Conservation (phyloP, 352 stramenopile species). For the Pythium dissotocum region DNA sequence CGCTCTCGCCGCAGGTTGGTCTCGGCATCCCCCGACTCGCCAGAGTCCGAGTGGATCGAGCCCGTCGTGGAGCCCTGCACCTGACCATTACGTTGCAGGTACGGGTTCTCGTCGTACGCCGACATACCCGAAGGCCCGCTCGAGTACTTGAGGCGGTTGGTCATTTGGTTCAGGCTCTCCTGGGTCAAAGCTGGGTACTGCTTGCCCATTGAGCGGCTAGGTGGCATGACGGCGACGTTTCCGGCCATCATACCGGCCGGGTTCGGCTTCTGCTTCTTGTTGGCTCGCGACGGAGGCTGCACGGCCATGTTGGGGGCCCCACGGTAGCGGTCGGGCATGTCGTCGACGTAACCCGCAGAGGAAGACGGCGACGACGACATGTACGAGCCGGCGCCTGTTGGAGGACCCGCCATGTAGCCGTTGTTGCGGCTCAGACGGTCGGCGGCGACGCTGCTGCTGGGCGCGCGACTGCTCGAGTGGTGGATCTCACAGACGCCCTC, state of each 20-base stretch:
- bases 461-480: constrained; percentile 40
- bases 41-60: constrained; percentile 65
- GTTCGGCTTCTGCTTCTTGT: constrained; percentile 64
- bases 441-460: not conserved
- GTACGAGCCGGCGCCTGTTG: constrained; percentile 12
- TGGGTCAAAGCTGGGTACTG: constrained; percentile 45
- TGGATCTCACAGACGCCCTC: constrained; percentile 80
- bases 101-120: constrained; percentile 66
- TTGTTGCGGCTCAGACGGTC: constrained; percentile 19
- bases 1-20: constrained; percentile 80
- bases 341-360: constrained; percentile 30
- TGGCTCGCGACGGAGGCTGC: constrained; percentile 42
- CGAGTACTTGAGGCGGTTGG: constrained; percentile 51
- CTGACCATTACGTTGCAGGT: constrained; percentile 43
- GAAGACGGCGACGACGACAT: constrained; percentile 23
- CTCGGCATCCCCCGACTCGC: constrained; percentile 64
- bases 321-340: constrained; percentile 53
- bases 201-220: constrained; percentile 12
- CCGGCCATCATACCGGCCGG: constrained; percentile 14
- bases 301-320: constrained; percentile 50
- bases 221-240: not conserved
- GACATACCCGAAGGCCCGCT: constrained; percentile 38
- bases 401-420: constrained; percentile 21
- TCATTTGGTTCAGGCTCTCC: constrained; percentile 64
- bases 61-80: constrained; percentile 53